Base-by-base conservation (phyloP, 352 stramenopile species). In the Phytophthora fragariae region DNA sequence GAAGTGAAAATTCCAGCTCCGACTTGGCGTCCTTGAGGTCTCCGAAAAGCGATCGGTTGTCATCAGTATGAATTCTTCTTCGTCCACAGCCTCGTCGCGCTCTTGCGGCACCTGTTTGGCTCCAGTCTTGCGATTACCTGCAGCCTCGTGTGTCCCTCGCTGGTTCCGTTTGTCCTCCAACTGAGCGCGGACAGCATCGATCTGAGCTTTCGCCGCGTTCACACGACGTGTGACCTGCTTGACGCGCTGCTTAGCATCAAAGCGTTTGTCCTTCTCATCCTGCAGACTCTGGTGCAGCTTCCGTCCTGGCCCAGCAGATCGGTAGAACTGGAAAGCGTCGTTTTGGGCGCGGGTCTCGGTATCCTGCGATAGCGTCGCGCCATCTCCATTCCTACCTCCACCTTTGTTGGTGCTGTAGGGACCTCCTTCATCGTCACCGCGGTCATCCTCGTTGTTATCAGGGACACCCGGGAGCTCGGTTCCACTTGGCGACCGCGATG, bases 11-110 rank as follows among this genome's bases (percentile, higher is more conserved):
- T 47, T 89, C 84, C 47, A 92, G 81, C 71, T 94, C 88, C 3
- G 75, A 66, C 39, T 86, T 90, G 9, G 82, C 87, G n/a, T 95
- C 87, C 65, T 95, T 96, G 27, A 95, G 81, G 44, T 92, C 86
- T 62, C 95, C 89, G 58, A 93, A 95, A n/a, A 94, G 76, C 21
- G 83, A 86, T 5, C 85, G 9, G 85, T 68, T 21, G 85, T 93
- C 86, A 97, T 94, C 14, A 97, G 64, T 11, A 94, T 72, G 57
- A 97, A 98, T 67, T 98, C 94, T 75, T 98, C 94, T 69, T 98
- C 93, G 60, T 98, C 94, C 21, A 98, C 89, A 33, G 98, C 80
- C 57, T 96, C 82, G 1, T 97, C 89, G 15, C 75, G 77, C 12
- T 84, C 72, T 53, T 78, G 70, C 39, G 15, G 46, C 24, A 65